Conservation (phyloP, 2,329 filamentous ascomycete species). For the Tolypocladium amazonense region DNA sequence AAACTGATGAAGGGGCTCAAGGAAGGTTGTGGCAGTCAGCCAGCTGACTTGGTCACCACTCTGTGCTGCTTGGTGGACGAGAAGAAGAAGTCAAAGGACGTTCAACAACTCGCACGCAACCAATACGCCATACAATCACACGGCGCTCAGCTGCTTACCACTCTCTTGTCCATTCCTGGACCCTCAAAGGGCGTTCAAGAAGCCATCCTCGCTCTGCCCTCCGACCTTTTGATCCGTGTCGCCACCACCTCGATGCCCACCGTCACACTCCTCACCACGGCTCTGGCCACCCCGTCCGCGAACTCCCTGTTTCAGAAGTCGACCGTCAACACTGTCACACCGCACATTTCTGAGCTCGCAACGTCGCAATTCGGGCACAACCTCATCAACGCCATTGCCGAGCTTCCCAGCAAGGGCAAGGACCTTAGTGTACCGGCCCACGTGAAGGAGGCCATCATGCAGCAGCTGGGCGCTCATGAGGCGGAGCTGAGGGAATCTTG, state of each 20-base stretch:
- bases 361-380: constrained; percentile 40
- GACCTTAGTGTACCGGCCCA: constrained; percentile 43
- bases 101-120: constrained; percentile 39
- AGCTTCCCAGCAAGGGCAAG: constrained; percentile 37
- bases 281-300: constrained; percentile 34
- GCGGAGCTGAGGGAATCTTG: constrained; percentile 39
- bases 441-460: constrained; percentile 45
- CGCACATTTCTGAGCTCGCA: constrained; percentile 34
- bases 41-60: constrained; percentile 35
- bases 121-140: constrained; percentile 50
- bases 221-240: constrained; percentile 49
- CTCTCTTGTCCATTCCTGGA: constrained; percentile 67
- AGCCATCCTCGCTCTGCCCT: constrained; percentile 50
- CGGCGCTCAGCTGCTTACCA: constrained; percentile 69
- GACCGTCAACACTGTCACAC: constrained; percentile 35
- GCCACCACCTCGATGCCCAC: constrained; percentile 44
- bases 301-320: constrained; percentile 46
- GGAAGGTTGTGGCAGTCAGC: constrained; percentile 35
- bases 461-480: constrained; percentile 36
- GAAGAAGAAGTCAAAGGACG: constrained; percentile 24
- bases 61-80: constrained; percentile 34
- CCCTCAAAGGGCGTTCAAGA: constrained; percentile 63
- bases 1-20: constrained; percentile 36
- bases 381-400: constrained; percentile 37
- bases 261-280: constrained; percentile 37